These are phyloP conservation scores for Russula dissimulans DNA, from an alignment of 768 basidiomycete genomes.

Conservation along the genomic window DNA sequence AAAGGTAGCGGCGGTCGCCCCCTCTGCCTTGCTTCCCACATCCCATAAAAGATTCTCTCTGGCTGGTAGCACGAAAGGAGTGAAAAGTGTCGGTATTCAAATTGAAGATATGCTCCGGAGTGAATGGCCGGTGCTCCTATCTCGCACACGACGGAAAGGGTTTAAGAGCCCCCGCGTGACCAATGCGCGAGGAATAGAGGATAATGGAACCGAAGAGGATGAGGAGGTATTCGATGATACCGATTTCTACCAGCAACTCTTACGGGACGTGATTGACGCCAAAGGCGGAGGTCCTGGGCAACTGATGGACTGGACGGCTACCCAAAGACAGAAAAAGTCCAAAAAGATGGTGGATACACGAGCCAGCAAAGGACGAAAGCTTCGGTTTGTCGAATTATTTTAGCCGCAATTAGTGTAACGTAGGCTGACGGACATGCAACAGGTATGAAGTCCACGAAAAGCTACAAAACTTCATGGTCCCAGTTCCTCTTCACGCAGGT, in stretches of 20 bases:
- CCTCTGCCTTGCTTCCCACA: slow-evolving; percentile 60
- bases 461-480: slow-evolving; percentile 94
- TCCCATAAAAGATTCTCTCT: slow-evolving; percentile 60
- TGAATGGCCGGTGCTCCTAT: slow-evolving; percentile 49
- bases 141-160: slow-evolving; percentile 52
- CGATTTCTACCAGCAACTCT: slow-evolving; percentile 87
- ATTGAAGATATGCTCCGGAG: slow-evolving; percentile 59
- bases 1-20: slow-evolving; percentile 89
- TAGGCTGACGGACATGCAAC: slow-evolving; percentile 10
- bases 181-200: slow-evolving; percentile 26
- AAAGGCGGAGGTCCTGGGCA: slow-evolving; percentile 34
- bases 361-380: slow-evolving; percentile 90
- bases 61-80: slow-evolving; percentile 30
- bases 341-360: slow-evolving; percentile 79
- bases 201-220: slow-evolving; percentile 30
- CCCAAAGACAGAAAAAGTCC: slow-evolving; percentile 60
- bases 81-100: slow-evolving; percentile 61
- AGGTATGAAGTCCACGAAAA: slow-evolving; percentile 95
- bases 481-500: slow-evolving; percentile 48
- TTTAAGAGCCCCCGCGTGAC: slow-evolving; percentile 37
- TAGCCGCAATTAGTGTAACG: background rate
- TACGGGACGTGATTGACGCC: slow-evolving; percentile 86
- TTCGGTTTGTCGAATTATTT: slow-evolving; percentile 45
- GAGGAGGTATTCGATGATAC: slow-evolving; percentile 72
- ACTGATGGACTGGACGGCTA: slow-evolving; percentile 51